Base-by-base conservation (phyloP, 2,329 filamentous ascomycete species). In the Exserohilum turcica region DNA sequence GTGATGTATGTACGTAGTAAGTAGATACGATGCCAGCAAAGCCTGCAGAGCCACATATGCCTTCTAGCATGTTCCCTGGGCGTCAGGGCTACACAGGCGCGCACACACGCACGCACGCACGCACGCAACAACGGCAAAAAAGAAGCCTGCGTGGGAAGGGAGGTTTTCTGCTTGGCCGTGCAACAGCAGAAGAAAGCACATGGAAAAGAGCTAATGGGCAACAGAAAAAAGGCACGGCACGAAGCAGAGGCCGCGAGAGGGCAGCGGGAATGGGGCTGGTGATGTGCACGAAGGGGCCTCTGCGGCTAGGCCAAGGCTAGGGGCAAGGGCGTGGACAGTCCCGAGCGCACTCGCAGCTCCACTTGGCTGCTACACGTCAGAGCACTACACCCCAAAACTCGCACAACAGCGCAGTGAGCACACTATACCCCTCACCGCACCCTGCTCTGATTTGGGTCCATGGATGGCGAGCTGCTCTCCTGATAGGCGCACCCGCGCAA, bases 401-500 rank as follows among this genome's bases (percentile, higher is more conserved):
- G 35, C 29, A 51, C 52, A 48, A 56, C 56, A 48, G 46, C 57
- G 28, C 48, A 54, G 33, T 40, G 19, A 50, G 36, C 43, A 49
- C 47, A 9, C 21, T 19, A 44, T 46, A 48, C 45, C 50, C 54
- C 45, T 52, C 55, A 46, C 36, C 52, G 48, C 35, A 44, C 48
- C 40, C 57, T 57, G 57, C 53, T 50, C 50, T 27, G 48, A 49
- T 49, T 48, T 15, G 40, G 43, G 57, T 56, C 60, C 37, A 71
- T 73, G 70, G 57, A 65, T 63, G 64, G 62, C 56, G 37, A 59
- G 48, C 56, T 61, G 47, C 56, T 48, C 39, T 65, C 60, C 56
- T 70, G 63, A 72, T 73, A 72, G 70, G 70, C 64, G 61, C 71
- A 60, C 33, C 48, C 54, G 51, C 56, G 55, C 58, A 53, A 57